Percentiles rank a stretch among this genome's conserved stretches.
Conservation (phyloP, 2,329 filamentous ascomycete species). For the Diaporthe australafricana region DNA sequence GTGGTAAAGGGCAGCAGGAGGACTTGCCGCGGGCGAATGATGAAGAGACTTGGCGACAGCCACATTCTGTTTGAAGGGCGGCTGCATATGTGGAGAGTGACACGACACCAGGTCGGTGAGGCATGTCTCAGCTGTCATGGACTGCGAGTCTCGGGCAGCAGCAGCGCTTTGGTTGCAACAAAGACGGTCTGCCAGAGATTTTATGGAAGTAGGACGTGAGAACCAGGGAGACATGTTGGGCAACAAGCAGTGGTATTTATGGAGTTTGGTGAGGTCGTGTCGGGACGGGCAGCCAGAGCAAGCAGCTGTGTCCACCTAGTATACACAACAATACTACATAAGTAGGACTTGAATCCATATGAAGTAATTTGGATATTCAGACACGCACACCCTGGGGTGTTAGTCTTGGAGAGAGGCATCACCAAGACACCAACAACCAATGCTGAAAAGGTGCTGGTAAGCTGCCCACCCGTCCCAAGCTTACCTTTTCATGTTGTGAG, state of each 20-base stretch:
- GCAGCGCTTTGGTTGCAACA: background rate
- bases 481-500: background rate
- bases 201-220: background rate
- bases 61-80: constrained; percentile 13
- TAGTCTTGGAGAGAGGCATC: background rate
- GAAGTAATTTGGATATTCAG: background rate
- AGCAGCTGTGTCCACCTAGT: background rate
- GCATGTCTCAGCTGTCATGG: constrained; percentile 19
- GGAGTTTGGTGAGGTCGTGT: background rate
- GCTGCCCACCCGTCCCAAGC: background rate
- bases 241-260: too few relatives aligned
- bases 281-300: background rate
- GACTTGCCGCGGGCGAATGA: constrained; percentile 4
- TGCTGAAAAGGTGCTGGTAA: background rate
- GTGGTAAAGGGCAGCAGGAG: background rate
- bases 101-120: constrained; percentile 11
- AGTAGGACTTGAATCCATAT: background rate
- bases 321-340: too few relatives aligned
- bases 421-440: background rate
- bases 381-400: background rate
- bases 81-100: background rate
- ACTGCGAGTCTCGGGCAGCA: background rate
- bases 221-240: background rate
- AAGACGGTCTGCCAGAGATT: background rate
- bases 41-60: constrained; percentile 13